Percentiles rank a stretch among this genome's conserved stretches.
These are phyloP conservation scores for Acorus calamus DNA, from an alignment of 106 monocot species.

Conservation along the genomic window DNA sequence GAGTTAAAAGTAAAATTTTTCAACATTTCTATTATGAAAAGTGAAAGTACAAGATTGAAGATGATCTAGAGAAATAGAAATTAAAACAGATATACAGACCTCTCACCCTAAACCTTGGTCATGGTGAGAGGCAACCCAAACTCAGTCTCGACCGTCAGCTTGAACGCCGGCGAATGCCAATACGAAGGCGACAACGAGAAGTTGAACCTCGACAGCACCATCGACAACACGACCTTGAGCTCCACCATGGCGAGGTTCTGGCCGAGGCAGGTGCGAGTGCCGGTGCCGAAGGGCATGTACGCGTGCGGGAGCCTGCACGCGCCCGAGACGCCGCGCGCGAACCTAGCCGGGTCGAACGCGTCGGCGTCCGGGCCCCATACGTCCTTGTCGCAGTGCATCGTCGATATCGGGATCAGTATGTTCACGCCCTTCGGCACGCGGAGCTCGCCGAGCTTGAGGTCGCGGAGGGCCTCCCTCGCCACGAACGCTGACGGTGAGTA, in stretches of 20 bases:
- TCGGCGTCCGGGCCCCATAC: constrained; percentile 1
- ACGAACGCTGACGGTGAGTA: neutral
- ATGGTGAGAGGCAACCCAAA: neutral
- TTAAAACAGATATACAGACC: too few relatives aligned
- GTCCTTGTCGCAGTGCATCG: neutral
- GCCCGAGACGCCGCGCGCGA: neutral
- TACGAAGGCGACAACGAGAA: neutral
- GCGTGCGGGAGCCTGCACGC: neutral
- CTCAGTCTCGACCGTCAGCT: neutral
- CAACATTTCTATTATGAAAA: too few relatives aligned
- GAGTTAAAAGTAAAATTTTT: too few relatives aligned
- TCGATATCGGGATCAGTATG: neutral
- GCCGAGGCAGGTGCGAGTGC: constrained; percentile 1
- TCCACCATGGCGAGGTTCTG: constrained; percentile 4
- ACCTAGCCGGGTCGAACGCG: neutral
- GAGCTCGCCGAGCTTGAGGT: neutral
- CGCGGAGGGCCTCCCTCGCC: constrained; percentile 1
- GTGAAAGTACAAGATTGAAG: too few relatives aligned
- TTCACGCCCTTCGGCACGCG: neutral
- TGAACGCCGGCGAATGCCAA: neutral
- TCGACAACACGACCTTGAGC: neutral
- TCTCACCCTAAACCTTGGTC: neutral
- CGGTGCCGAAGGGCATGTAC: constrained; percentile 2
- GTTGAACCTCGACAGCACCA: constrained; percentile 1
- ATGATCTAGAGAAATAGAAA: too few relatives aligned